Evolutionary conservation across 768 basidiomycete genomes (phyloP), one percentile per base, ranked within the genome.

Genomic region (Lyophyllum semitale): DNA sequence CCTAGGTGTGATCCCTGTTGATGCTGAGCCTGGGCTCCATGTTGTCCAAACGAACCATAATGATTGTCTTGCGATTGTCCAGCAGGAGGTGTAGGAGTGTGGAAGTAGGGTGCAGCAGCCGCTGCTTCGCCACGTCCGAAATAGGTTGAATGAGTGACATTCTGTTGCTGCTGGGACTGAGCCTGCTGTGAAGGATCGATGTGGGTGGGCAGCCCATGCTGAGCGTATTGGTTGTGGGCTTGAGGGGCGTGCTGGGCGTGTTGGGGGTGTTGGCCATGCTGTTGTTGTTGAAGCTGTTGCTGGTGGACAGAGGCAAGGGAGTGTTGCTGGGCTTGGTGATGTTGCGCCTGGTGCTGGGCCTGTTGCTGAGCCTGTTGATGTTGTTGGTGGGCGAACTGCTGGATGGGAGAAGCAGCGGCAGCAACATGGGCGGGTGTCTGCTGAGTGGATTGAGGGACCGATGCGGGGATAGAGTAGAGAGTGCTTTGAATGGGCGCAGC

Each of bases 51-150:
- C 1, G 84, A 71, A 38, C 83, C 79, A 61, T 88, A 88, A 6
- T 83, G 74, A 51, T 75, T 85, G 47, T 85, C 80, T 54, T 90
- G 89, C 17, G 75, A 72, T 62, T 86, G 87, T 3, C 70, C 68
- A 25, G 82, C 84, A 53, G 90, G 89, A 20, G 90, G 91, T 2
- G 91, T 92, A 8, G 88, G 83, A 0, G 87, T 78, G 64, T 92
- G 88, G 79, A 89, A 90, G 69, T 90, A 91, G 4, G 86, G 87
- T 25, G 68, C 71, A 20, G 72, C 51, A 9, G 72, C 61, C 22
- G 71, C 62, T 2, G 79, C 68, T 8, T 90, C 86, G 11, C 78
- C 77, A 63, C 88, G 87, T 50, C 89, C 80, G 77, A 88, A 90
- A 65, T 89, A 91, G 52, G 66, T 81, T 6, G 83, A 78, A 55